Evolutionary conservation across 108 stramenopile species (phyloP).

Genomic region (Fistulifera pelliculosa): DNA sequence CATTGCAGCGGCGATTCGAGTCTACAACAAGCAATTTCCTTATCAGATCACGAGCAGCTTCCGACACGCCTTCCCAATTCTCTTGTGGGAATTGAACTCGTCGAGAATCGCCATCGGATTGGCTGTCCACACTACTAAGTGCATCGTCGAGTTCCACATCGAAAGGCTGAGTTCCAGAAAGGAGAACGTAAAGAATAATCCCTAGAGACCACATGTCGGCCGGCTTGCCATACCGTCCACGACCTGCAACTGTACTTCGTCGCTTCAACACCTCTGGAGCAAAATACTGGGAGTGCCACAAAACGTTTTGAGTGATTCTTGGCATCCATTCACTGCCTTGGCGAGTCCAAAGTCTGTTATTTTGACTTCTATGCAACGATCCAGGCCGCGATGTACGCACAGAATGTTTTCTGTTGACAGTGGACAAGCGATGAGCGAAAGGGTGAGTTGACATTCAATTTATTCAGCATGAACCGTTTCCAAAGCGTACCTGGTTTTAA

Average conservation of each 20-base stretch:
- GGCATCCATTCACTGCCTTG: slow-evolving; percentile 45
- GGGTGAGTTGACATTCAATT: too few relatives aligned
- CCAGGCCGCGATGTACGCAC: slow-evolving; percentile 31
- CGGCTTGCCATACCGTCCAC: slow-evolving; percentile 76
- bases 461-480: neutral
- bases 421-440: too few relatives aligned
- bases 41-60: slow-evolving; percentile 64
- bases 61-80: slow-evolving; percentile 41
- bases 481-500: slow-evolving; percentile 80
- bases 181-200: slow-evolving; percentile 78
- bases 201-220: slow-evolving; percentile 84
- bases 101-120: neutral
- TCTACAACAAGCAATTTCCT: slow-evolving; percentile 43
- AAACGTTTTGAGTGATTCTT: slow-evolving; percentile 77
- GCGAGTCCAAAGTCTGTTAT: slow-evolving; percentile 90
- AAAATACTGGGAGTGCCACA: slow-evolving; percentile 92
- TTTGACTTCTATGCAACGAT: slow-evolving; percentile 47
- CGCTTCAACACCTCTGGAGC: slow-evolving; percentile 86
- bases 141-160: slow-evolving; percentile 34
- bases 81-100: slow-evolving; percentile 36
- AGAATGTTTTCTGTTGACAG: slow-evolving; percentile 92
- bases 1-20: slow-evolving; percentile 52
- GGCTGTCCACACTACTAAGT: neutral
- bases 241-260: slow-evolving; percentile 53
- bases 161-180: slow-evolving; percentile 73